Conservation (phyloP, 2,329 filamentous ascomycete genomes). For the Stylonectria norvegica region DNA sequence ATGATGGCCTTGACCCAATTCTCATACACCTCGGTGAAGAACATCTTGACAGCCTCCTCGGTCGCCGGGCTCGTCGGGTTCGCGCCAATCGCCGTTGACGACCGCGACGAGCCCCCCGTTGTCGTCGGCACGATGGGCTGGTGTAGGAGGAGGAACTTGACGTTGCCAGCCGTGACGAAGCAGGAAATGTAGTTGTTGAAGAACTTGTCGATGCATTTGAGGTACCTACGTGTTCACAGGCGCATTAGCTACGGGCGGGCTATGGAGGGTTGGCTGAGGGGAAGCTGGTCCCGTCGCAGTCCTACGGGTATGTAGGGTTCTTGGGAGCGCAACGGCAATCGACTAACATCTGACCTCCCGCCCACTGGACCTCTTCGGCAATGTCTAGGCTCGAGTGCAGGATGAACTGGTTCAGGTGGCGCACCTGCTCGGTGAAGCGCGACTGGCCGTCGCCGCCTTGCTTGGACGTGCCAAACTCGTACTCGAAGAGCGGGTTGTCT, state of each 20-base stretch:
- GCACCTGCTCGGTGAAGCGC: constrained; percentile 81
- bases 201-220: constrained; percentile 96
- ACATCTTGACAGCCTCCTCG: constrained; percentile 92
- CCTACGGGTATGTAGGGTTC: too few species aligned
- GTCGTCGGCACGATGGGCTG: constrained; percentile 59
- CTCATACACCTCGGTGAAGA: constrained; percentile 94
- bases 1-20: constrained; percentile 95
- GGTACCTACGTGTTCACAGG: constrained; percentile 61
- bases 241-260: neutral
- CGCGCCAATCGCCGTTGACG: constrained; percentile 68
- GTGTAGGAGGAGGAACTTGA: constrained; percentile 92
- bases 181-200: constrained; percentile 93
- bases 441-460: constrained; percentile 90
- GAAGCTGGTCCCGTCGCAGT: too few species aligned
- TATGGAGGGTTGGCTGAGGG: too few species aligned
- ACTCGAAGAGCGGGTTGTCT: constrained; percentile 93
- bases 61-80: constrained; percentile 88
- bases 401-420: constrained; percentile 96
- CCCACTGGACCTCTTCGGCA: constrained; percentile 95
- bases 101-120: constrained; percentile 45
- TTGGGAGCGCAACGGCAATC: constrained; percentile 1
- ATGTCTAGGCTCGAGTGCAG: constrained; percentile 92
- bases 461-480: constrained; percentile 96
- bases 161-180: constrained; percentile 88
- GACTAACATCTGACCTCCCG: constrained; percentile 72